Evolutionary conservation across 2,329 filamentous ascomycete species (phyloP).

Genomic region (Aspergillus pseudotamarii): DNA sequence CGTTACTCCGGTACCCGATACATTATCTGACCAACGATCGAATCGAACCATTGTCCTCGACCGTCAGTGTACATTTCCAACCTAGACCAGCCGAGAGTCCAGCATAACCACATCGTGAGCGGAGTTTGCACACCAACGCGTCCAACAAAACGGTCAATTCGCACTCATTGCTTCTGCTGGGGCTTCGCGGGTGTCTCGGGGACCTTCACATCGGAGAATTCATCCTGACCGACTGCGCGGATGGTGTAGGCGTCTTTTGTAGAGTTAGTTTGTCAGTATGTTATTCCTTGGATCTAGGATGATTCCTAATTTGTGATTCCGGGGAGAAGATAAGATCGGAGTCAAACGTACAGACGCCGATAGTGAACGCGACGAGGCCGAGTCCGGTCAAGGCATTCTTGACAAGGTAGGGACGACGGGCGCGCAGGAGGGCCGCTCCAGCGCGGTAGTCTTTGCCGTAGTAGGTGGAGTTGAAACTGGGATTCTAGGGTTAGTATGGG

Average conservation of each 20-base stretch:
- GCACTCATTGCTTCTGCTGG: conserved; percentile 31
- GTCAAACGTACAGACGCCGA: conserved; percentile 80
- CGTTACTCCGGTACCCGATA: conserved; percentile 1
- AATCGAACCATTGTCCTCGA: not conserved
- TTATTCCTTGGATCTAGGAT: not conserved
- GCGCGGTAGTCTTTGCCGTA: conserved; percentile 88
- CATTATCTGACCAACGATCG: not conserved
- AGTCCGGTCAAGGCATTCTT: conserved; percentile 84
- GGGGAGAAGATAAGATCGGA: not conserved
- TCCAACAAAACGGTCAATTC: not conserved
- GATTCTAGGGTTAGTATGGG: conserved; percentile 8
- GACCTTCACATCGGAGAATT: conserved; percentile 93
- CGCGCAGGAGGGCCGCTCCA: conserved; percentile 85
- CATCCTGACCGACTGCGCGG: conserved; percentile 87
- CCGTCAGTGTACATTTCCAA: not conserved
- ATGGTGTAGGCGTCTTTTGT: conserved; percentile 70
- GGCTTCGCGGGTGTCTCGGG: conserved; percentile 66
- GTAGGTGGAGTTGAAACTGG: conserved; percentile 76
- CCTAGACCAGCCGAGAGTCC: not conserved
- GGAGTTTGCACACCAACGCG: not conserved
- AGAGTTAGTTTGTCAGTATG: conserved; percentile 9
- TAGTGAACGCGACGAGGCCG: conserved; percentile 73
- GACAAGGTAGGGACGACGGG: conserved; percentile 86
- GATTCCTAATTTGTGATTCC: not conserved
- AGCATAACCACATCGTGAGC: not conserved